These are phyloP conservation scores for Raffaelea albimanens DNA, from an alignment of 2,329 filamentous ascomycete species.

Conservation along the genomic window DNA sequence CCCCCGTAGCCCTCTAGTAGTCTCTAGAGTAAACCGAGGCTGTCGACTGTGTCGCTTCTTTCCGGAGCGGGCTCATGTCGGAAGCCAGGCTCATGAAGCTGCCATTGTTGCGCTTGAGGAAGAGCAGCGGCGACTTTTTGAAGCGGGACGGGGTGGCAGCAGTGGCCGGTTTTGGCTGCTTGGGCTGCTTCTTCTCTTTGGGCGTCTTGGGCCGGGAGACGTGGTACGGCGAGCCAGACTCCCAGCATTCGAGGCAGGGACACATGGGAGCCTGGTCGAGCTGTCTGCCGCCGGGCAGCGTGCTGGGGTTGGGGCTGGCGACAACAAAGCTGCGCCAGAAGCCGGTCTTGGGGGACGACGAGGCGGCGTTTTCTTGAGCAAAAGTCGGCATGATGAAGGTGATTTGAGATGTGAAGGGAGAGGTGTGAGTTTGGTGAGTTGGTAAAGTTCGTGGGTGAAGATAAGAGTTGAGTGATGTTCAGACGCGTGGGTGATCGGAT, in stretches of 20 bases:
- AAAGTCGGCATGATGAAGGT: not conserved
- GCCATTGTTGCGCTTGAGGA: constrained; percentile 4
- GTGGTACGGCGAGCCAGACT: constrained; percentile 2
- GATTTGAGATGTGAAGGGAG: not conserved
- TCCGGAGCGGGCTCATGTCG: constrained; percentile 5
- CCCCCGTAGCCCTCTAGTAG: too few species aligned
- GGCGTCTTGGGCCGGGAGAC: constrained; percentile 4
- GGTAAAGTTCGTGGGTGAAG: too few species aligned
- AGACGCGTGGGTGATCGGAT: not conserved
- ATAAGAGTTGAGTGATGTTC: too few species aligned
- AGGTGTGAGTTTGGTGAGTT: too few species aligned
- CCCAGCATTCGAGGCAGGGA: constrained; percentile 11
- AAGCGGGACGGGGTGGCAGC: not conserved
- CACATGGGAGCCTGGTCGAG: constrained; percentile 10
- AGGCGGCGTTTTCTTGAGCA: not conserved
- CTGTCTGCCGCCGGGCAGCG: constrained; percentile 6
- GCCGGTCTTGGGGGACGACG: constrained; percentile 2
- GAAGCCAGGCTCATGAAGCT: constrained; percentile 10
- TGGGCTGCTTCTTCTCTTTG: not conserved
- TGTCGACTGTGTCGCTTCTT: not conserved
- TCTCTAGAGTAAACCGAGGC: not conserved
- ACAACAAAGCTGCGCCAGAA: constrained; percentile 6
- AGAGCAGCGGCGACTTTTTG: constrained; percentile 3
- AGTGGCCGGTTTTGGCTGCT: not conserved
- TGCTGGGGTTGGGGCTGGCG: constrained; percentile 7